Conservation (phyloP, 352 stramenopile genomes). For the Pythium insidiosum region DNA sequence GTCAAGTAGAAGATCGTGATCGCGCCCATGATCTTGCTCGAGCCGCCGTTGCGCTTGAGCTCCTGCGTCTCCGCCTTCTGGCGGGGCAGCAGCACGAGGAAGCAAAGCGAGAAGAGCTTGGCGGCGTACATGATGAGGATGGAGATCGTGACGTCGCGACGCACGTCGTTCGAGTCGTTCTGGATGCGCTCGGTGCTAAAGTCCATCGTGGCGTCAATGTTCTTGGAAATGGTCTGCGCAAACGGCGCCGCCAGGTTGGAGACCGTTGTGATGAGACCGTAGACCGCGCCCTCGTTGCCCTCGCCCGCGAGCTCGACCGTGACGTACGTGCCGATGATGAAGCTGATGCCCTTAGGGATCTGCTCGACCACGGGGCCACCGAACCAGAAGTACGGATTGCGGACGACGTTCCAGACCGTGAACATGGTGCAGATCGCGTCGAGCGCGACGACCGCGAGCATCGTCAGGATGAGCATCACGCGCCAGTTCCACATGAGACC, state of each 20-base stretch:
- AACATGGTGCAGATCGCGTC: conserved; percentile 1
- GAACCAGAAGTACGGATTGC: conserved; percentile 11
- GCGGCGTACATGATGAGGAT: conserved; percentile 12
- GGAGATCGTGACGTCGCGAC: conserved; percentile 13
- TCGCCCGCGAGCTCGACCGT: conserved; percentile 15
- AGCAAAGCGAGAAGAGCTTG: conserved; percentile 12
- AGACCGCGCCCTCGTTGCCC: conserved; percentile 11
- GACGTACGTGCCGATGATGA: conserved; percentile 8
- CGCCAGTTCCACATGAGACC: conserved; percentile 14
- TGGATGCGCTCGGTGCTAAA: conserved; percentile 4
- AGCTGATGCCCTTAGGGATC: conserved; percentile 8
- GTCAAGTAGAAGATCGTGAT: conserved; percentile 1
- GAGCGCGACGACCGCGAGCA: conserved; percentile 2
- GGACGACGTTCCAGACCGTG: conserved; percentile 7
- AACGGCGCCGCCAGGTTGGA: conserved; percentile 1
- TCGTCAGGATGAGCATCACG: not conserved
- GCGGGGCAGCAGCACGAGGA: conserved; percentile 10
- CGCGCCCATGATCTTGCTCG: conserved; percentile 1
- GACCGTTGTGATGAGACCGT: conserved; percentile 9
- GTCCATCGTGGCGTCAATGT: conserved; percentile 3
- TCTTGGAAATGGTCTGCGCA: conserved; percentile 8
- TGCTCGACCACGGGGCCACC: conserved; percentile 6
- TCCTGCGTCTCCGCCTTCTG: conserved; percentile 15
- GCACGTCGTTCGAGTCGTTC: conserved; percentile 9
- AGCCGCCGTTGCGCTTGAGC: conserved; percentile 2